A percentile compares a stretch with the other conserved stretches of the same genome.
Conservation (phyloP, 2,329 filamentous ascomycete genomes). For the Kalmusia sp. region DNA sequence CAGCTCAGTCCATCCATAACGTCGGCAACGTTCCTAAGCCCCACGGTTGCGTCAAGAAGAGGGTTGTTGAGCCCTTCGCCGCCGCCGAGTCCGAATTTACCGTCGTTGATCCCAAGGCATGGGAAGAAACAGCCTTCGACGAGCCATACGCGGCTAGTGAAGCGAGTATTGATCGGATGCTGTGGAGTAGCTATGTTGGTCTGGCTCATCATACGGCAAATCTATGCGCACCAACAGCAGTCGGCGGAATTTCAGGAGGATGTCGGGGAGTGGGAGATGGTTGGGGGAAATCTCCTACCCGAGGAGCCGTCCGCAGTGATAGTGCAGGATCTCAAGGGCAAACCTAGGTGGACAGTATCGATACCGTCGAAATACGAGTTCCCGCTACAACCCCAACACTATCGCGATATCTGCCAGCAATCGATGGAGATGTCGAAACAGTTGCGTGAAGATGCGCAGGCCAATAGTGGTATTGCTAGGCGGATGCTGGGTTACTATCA, state of each 20-base stretch:
- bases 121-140: conserved; percentile 66
- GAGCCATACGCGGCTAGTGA: conserved; percentile 60
- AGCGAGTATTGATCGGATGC: conserved; percentile 64
- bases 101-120: conserved; percentile 70
- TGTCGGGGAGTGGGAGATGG: conserved; percentile 67
- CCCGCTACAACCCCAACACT: conserved; percentile 70
- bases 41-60: conserved; percentile 50
- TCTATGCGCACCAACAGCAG: conserved; percentile 32
- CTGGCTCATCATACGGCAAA: conserved; percentile 55
- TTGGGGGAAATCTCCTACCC: conserved; percentile 70
- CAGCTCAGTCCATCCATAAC: conserved; percentile 45
- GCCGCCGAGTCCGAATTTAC: conserved; percentile 74
- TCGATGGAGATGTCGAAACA: conserved; percentile 69
- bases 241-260: conserved; percentile 25
- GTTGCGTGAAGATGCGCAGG: conserved; percentile 45
- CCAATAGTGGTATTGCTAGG: conserved; percentile 33
- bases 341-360: conserved; percentile 79
- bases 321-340: conserved; percentile 69
- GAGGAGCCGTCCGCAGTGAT: conserved; percentile 76
- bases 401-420: conserved; percentile 72
- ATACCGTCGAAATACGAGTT: conserved; percentile 74
- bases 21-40: conserved; percentile 45
- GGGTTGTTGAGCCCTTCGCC: conserved; percentile 72
- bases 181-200: conserved; percentile 55
- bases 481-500: conserved; percentile 62